phyloP scores from a whole-genome alignment of 2,329 filamentous ascomycete species.

The Neopestalotiopsis clavispora region DNA sequence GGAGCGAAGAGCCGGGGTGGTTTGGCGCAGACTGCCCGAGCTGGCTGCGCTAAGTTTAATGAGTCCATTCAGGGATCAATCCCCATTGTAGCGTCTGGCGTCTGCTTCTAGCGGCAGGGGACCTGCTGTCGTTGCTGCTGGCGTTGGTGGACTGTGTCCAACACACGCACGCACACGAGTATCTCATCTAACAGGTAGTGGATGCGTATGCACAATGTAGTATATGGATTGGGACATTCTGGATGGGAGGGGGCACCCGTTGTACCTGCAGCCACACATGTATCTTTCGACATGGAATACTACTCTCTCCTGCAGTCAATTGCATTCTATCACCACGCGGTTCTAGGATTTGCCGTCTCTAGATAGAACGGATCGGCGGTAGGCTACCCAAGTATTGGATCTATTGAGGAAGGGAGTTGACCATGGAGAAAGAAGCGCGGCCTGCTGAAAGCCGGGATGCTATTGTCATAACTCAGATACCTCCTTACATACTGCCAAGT shows the following conservation, averaged over 20 bases:
- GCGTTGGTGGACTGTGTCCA: neutral
- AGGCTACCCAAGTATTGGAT: neutral
- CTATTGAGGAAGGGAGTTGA: neutral
- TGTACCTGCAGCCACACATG: conserved; percentile 9
- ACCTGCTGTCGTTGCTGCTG: neutral
- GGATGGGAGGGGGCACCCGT: neutral
- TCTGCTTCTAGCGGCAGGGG: conserved; percentile 12
- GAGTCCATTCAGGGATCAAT: conserved; percentile 36
- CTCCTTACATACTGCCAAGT: neutral
- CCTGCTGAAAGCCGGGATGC: neutral
- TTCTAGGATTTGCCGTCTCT: neutral
- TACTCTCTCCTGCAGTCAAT: neutral
- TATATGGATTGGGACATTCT: neutral
- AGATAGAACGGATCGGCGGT: neutral
- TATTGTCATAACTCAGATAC: neutral
- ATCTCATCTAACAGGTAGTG: conserved; percentile 13
- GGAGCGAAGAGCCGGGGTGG: conserved; percentile 32
- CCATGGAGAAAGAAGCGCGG: neutral
- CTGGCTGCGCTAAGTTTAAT: conserved; percentile 48
- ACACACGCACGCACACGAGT: neutral
- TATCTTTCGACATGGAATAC: neutral
- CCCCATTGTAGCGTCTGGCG: neutral
- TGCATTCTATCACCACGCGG: conserved; percentile 1
- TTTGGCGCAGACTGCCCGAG: conserved; percentile 42
- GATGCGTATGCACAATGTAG: neutral